Conservation (phyloP, 2,329 filamentous ascomycete species). For the Trichoderma semiorbis region DNA sequence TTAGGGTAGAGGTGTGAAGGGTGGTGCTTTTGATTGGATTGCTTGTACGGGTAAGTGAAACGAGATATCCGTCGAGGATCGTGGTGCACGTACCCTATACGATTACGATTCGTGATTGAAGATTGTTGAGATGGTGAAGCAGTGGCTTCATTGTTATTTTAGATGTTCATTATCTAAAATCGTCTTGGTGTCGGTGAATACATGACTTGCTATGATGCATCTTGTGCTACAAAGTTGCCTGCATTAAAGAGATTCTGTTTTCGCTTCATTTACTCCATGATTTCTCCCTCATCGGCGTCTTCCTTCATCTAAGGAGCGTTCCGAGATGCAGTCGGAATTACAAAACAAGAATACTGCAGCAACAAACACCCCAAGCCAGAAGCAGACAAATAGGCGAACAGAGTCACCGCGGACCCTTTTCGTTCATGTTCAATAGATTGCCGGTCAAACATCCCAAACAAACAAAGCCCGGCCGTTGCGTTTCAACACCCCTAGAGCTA, state of each 20-base stretch:
- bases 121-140: not conserved
- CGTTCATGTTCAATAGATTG: not conserved
- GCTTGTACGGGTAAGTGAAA: not conserved
- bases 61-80: not conserved
- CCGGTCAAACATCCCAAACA: not conserved
- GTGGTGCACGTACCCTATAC: not conserved
- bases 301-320: not conserved
- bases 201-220: not conserved
- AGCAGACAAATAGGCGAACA: not conserved
- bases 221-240: not conserved
- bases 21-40: not conserved
- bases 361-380: not conserved
- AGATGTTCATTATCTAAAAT: not conserved
- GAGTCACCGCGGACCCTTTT: not conserved
- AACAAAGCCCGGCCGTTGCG: not conserved
- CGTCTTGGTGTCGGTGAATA: not conserved
- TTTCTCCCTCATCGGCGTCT: not conserved
- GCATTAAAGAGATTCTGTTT: not conserved
- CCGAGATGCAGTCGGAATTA: not conserved
- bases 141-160: not conserved
- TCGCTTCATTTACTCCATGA: not conserved
- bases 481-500: not conserved
- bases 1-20: not conserved
- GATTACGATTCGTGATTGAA: not conserved
- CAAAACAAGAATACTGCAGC: not conserved